Evolutionary conservation across 352 stramenopile genomes (phyloP), one percentile per base, ranked within the genome.

Genomic region (Globisporangium middletonii): DNA sequence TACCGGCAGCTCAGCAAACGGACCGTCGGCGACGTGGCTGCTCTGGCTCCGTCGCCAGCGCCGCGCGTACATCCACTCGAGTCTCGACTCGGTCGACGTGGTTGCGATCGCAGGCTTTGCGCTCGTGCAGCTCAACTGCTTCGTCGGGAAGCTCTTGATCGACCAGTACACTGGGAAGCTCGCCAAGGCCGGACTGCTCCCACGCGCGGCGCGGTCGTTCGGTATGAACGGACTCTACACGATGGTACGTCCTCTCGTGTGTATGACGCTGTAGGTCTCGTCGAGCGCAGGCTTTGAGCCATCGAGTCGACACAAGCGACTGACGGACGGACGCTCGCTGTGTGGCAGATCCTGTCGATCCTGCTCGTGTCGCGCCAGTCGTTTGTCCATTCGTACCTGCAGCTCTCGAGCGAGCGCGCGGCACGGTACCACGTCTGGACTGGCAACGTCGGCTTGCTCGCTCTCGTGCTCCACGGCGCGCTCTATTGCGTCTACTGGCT

Each of bases 141-240:
- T 91, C 5, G 66, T 76, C 3, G 75, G 81, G 9, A 89, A 88
- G 55, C 60, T 92, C 49, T 52, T 87, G 16, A 78, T 85, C 43
- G 81, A 92, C 63, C 62, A 74, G 26, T 73, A 75, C 48, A 85
- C 59, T 19, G 82, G 79, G 8, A 89, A 89, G 65, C 55, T 92
- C 45, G 75, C 77, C 4, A 89, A 86, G 65, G 56, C 68, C 18
- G 79, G 79, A 2, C 59, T 75, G 50, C 30, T 86, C 30, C 62
- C 75, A 26, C 77, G 79, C n/a, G 67, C 69, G 16, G 76, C 64
- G 3, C 65, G 76, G n/a, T 68, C 74, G 0, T 69, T 89, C 15
- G 82, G 82, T 35, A 87, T 88, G 76, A 92, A 89, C 58, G 82
- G 73, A 9, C 68, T 84, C 8, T 84, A 83, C 30, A 57, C 70